Percentiles rank a stretch among this genome's conserved stretches.
Conservation (phyloP, 768 basidiomycete species). For the Gyrodon lividus region DNA sequence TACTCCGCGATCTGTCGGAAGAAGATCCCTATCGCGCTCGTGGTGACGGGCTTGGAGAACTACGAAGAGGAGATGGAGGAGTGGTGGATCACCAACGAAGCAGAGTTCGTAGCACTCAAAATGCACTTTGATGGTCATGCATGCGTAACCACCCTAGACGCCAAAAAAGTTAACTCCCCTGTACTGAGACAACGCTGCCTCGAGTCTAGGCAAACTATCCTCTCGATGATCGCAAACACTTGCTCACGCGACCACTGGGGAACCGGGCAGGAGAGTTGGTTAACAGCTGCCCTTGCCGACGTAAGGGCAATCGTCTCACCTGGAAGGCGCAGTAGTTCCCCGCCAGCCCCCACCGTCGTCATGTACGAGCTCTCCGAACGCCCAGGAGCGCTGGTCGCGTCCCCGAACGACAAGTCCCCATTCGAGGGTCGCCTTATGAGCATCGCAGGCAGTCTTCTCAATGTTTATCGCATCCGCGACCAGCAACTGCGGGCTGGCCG, state of each 20-base stretch:
- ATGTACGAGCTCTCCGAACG: conserved; percentile 24
- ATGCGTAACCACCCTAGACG: conserved; percentile 38
- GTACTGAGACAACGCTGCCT: conserved; percentile 26
- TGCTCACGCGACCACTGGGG: conserved; percentile 26
- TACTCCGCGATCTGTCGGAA: conserved; percentile 34
- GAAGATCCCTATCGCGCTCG: conserved; percentile 36
- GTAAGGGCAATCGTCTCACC: conserved; percentile 24
- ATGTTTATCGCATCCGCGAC: conserved; percentile 22
- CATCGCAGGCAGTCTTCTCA: conserved; percentile 12
- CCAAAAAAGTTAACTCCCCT: conserved; percentile 29
- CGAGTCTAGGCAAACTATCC: conserved; percentile 24
- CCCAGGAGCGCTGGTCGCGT: background rate
- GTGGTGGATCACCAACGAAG: conserved; percentile 36
- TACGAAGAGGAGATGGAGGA: conserved; percentile 28
- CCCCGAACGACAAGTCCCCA: conserved; percentile 11
- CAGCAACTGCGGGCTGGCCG: conserved; percentile 19
- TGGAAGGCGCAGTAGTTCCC: conserved; percentile 1
- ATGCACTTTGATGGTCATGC: conserved; percentile 38
- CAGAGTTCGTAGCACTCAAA: conserved; percentile 25
- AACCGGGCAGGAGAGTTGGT: conserved; percentile 20
- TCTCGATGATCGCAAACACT: conserved; percentile 17
- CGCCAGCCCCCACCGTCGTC: conserved; percentile 17
- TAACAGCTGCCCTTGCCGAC: conserved; percentile 19
- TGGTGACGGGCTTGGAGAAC: conserved; percentile 40
- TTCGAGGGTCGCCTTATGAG: conserved; percentile 24